These are phyloP conservation scores for Penicillium thymicola DNA, from an alignment of 2,329 filamentous ascomycete genomes.

Conservation along the genomic window DNA sequence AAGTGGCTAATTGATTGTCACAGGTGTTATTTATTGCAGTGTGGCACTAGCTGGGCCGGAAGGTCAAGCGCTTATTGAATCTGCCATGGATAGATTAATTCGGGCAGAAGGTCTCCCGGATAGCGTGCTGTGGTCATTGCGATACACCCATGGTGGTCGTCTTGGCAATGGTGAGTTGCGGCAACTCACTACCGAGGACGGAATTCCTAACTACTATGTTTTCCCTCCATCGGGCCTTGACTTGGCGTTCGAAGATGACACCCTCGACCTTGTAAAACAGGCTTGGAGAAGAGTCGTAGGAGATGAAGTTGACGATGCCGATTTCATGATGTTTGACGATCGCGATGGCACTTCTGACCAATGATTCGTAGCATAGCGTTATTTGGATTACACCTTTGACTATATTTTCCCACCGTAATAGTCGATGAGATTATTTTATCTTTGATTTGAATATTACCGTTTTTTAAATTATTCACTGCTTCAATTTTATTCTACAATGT, in stretches of 20 bases:
- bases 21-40: conserved; percentile 59
- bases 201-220: conserved; percentile 48
- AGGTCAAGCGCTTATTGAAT: conserved; percentile 42
- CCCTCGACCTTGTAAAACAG: conserved; percentile 63
- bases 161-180: conserved; percentile 13
- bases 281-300: conserved; percentile 67
- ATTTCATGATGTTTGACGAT: conserved; percentile 78
- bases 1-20: conserved; percentile 34
- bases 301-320: conserved; percentile 46
- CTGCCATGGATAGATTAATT: conserved; percentile 44
- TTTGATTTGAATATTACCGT: neutral
- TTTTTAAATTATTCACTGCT: neutral
- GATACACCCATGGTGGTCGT: conserved; percentile 49
- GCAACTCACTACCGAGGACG: conserved; percentile 16
- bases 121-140: conserved; percentile 51
- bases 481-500: neutral
- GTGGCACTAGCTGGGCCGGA: conserved; percentile 37
- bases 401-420: conserved; percentile 1
- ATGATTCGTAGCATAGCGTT: conserved; percentile 22
- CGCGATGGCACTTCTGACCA: conserved; percentile 62
- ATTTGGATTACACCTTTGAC: neutral
- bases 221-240: conserved; percentile 62
- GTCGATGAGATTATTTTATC: neutral
- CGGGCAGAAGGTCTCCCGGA: conserved; percentile 33
- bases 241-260: conserved; percentile 69